Conservation (phyloP, 805 yeast genomes). For the Barnettozyma sp. region DNA sequence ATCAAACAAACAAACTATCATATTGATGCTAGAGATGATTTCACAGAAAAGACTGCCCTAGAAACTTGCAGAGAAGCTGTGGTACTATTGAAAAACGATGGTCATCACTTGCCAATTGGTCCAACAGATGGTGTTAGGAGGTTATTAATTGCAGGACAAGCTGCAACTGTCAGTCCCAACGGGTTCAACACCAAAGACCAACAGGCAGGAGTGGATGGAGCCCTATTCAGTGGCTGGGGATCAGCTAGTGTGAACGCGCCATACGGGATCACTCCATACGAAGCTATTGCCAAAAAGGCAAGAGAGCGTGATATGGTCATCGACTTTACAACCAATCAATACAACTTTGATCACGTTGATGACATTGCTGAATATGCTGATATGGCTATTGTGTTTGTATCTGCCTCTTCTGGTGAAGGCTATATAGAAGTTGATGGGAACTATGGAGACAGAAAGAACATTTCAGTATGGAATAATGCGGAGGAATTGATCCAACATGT, state of each 20-base stretch:
- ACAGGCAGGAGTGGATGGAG: constrained; percentile 45
- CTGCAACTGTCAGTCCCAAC: constrained; percentile 43
- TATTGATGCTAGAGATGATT: constrained; percentile 43
- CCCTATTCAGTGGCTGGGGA: constrained; percentile 57
- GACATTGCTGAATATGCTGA: constrained; percentile 44
- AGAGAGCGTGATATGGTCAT: constrained; percentile 38
- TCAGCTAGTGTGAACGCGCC: constrained; percentile 54
- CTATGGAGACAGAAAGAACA: constrained; percentile 50
- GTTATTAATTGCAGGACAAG: constrained; percentile 43
- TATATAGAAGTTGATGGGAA: constrained; percentile 50
- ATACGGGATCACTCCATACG: constrained; percentile 50
- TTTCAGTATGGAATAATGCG: constrained; percentile 50
- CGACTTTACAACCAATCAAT: constrained; percentile 39
- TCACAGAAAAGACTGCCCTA: constrained; percentile 42
- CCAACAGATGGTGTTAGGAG: constrained; percentile 35
- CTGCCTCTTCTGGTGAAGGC: constrained; percentile 54
- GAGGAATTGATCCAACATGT: constrained; percentile 45
- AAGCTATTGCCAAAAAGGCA: constrained; percentile 45
- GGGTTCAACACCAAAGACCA: constrained; percentile 52
- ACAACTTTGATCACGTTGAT: constrained; percentile 38
- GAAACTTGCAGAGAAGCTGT: constrained; percentile 53
- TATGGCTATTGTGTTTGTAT: constrained; percentile 46
- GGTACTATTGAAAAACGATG: constrained; percentile 46
- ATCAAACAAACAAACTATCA: constrained; percentile 47
- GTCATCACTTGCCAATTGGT: constrained; percentile 45